phyloP scores from a whole-genome alignment of 2,329 filamentous ascomycete genomes.

The Chaetomiaceae sp. region DNA sequence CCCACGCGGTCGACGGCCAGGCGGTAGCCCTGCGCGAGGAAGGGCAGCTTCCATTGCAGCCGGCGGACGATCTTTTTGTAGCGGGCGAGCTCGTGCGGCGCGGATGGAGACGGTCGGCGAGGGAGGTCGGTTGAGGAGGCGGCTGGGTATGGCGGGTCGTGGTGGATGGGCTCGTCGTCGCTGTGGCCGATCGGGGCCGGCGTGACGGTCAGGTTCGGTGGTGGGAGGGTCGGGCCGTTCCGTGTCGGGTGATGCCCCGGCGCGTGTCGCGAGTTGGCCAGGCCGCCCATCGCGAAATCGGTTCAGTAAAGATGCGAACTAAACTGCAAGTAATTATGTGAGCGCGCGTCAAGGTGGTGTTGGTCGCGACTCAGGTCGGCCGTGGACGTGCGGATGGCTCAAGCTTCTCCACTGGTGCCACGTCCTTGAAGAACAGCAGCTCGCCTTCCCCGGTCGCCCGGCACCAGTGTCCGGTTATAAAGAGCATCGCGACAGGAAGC shows the following conservation, averaged over 20 bases:
- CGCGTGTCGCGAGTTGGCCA: slow-evolving; percentile 21
- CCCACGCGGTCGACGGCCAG: slow-evolving; percentile 41
- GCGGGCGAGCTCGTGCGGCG: slow-evolving; percentile 44
- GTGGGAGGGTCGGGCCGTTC: neutral
- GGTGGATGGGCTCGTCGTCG: neutral
- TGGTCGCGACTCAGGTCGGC: too few relatives aligned
- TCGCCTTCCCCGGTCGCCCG: too few relatives aligned
- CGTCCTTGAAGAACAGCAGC: too few relatives aligned
- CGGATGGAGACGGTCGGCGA: neutral
- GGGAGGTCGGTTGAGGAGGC: neutral
- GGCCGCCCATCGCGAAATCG: slow-evolving; percentile 11
- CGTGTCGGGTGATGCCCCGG: neutral
- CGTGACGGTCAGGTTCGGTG: slow-evolving; percentile 5
- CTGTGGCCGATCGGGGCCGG: slow-evolving; percentile 3
- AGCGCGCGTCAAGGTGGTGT: neutral
- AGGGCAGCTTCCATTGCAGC: slow-evolving; percentile 60
- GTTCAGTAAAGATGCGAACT: neutral
- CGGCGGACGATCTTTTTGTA: slow-evolving; percentile 58
- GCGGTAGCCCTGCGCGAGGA: slow-evolving; percentile 54
- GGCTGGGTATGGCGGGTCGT: neutral
- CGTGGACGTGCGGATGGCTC: too few relatives aligned
- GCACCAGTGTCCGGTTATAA: too few relatives aligned
- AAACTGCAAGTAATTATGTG: neutral
- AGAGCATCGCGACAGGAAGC: too few relatives aligned
- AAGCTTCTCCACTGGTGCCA: too few relatives aligned